Evolutionary conservation across 164 flowering plant species (phyloP), one percentile per base, ranked within the genome.

Genomic region (Piper longum): DNA sequence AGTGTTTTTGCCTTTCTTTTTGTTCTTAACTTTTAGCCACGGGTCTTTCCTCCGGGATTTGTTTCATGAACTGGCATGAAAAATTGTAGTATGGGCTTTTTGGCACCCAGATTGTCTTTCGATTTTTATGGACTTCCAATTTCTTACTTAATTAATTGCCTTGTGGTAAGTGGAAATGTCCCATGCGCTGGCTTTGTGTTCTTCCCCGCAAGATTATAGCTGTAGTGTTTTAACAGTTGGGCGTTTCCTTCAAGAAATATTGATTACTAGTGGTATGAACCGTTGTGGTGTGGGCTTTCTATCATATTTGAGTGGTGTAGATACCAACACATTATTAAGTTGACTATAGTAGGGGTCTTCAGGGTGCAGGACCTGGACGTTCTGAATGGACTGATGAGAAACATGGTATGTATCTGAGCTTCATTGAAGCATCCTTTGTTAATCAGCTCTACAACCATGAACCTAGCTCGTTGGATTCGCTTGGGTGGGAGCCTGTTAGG

Each of bases 341-440:
- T 13, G 18, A 44, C 41, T 65, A 48, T 74, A 4, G 67, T 70
- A 78, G 86, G 86, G 75, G 68, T 16, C 64, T 62, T 62, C 73
- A 63, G 42, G 61, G 42, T 45, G 67, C 62, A 19, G 78, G 83
- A 41, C 43, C 78, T 43, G 14, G 17, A 51, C 52, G 68, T 41
- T 74, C 76, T 16, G 83, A 83, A 65, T 91, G 96, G 96, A 91
- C 96, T n/a, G 80, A 91, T 70, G 91, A 91, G 90, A 91, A 88
- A 77, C 98, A 91, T 72, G 78, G 80, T 52, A 66, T 80, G 69
- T 91, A 82, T 68, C 88, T 91, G 59, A 81, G 82, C 64, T 85
- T 85, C 63, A 88, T 91, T 77, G 98, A 91, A 76, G 79, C 89
- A 41, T 81, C 91, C 4, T 91, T 88, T 69, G 90, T 85, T 4